phyloP scores from a whole-genome alignment of 768 basidiomycete genomes.

The Cantharellus cinnabarinus region DNA sequence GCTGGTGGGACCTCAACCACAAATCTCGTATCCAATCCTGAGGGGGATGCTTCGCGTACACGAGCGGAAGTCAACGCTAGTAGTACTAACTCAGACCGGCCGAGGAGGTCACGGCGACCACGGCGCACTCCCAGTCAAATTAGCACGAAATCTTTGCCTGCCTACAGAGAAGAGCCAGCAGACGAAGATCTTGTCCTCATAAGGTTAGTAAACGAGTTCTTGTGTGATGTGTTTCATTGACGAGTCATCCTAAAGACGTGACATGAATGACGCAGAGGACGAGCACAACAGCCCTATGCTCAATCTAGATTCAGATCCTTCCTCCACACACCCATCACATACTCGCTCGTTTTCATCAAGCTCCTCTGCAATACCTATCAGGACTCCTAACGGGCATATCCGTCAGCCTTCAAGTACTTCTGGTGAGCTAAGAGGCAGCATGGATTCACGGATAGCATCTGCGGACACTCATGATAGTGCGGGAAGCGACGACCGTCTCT shows the following conservation, averaged over 20 bases:
- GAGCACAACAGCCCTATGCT: neutral
- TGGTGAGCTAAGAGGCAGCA: no score
- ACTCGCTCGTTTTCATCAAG: neutral
- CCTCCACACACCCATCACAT: neutral
- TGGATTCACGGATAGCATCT: no score
- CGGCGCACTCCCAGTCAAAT: conserved; percentile 60
- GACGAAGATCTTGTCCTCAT: conserved; percentile 60
- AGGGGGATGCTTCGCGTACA: no score
- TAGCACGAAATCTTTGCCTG: conserved; percentile 55
- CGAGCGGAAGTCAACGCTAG: no score
- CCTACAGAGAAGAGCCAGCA: conserved; percentile 69
- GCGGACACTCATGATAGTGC: neutral
- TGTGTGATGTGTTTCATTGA: neutral
- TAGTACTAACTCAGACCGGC: neutral
- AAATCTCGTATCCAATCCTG: no score
- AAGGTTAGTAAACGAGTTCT: conserved; percentile 15
- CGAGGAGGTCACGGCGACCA: conserved; percentile 21
- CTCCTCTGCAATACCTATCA: neutral
- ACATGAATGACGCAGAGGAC: neutral
- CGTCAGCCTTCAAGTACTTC: no score
- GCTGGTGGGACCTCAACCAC: no score
- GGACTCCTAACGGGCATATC: no score
- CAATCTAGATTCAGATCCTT: no score
- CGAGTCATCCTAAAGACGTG: neutral
- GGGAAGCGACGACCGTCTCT: neutral